A percentile compares a stretch with the other conserved stretches of the same genome.
Conservation (phyloP, 495 filamentous ascomycete genomes). For the Beverwykella pulmonaria region DNA sequence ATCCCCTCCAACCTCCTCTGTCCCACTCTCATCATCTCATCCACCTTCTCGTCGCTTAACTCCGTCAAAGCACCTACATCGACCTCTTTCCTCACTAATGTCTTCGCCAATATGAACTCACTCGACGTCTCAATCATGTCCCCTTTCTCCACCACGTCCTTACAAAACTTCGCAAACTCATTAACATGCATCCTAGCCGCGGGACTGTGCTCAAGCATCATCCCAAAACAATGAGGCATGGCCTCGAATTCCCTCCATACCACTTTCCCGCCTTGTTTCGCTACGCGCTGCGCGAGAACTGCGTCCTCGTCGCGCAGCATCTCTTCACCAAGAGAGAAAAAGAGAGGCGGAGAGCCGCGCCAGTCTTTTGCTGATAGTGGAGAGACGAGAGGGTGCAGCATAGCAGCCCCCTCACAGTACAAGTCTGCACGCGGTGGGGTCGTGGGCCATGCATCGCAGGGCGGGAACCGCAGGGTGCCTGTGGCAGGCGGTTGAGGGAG, state of each 20-base stretch:
- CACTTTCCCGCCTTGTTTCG: slow-evolving; percentile 64
- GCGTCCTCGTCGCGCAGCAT: slow-evolving; percentile 72
- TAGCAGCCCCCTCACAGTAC: slow-evolving; percentile 63
- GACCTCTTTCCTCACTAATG: slow-evolving; percentile 45
- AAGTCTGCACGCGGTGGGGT: slow-evolving; percentile 68
- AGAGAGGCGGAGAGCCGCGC: slow-evolving; percentile 70
- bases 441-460: slow-evolving; percentile 71
- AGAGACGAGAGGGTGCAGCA: slow-evolving; percentile 75
- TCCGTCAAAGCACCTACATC: slow-evolving; percentile 55
- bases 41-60: slow-evolving; percentile 58
- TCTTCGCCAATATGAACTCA: slow-evolving; percentile 58
- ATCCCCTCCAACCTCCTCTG: slow-evolving; percentile 49
- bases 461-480: slow-evolving; percentile 48
- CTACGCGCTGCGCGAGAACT: slow-evolving; percentile 62
- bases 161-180: slow-evolving; percentile 61
- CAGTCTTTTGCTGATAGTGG: slow-evolving; percentile 66
- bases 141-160: slow-evolving; percentile 39
- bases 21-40: slow-evolving; percentile 52
- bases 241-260: slow-evolving; percentile 76
- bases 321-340: slow-evolving; percentile 77
- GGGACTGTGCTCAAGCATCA: slow-evolving; percentile 59
- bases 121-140: slow-evolving; percentile 52
- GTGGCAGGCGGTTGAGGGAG: slow-evolving; percentile 56
- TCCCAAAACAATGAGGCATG: slow-evolving; percentile 86
- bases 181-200: slow-evolving; percentile 58